Base-by-base conservation (phyloP, 1,139 yeast species). In the Geotrichum fermentans region DNA sequence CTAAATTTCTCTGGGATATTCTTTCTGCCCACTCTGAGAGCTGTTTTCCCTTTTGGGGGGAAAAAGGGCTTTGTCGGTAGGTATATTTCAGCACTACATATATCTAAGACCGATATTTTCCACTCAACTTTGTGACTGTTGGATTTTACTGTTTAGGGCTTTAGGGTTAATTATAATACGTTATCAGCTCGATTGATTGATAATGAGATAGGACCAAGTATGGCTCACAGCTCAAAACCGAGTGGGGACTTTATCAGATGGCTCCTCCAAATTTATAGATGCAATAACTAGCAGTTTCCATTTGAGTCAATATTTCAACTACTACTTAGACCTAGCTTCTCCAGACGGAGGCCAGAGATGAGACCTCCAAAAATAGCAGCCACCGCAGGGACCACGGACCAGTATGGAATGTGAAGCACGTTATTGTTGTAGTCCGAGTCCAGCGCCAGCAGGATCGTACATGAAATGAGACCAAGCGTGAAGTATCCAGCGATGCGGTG, bases 401-500 rank as follows among this genome's bases (percentile, higher is more conserved):
- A 49, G 44, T 53, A 49, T 11, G 52, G 50, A 35, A 62, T 48
- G 45, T 59, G 58, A 16, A 62, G 56, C 4, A 55, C 56, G 33
- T 52, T 59, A 37, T 46, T 46, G 51, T 61, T 62, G 54, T 56
- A 64, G 40, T 55, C 58, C 3, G 67, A 59, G 37, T 58, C 57
- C 14, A 64, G 52, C 2, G 66, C 62, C 38, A 61, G 54, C 18
- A 58, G 41, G 10, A 57, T 53, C 0, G 66, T 62, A n/a, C 52
- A 32, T 5, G 55, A 43, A 10, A 57, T 44, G 40, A 61, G 48
- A 6, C 36, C 45, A 29, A 64, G 41, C 10, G 53, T 54, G 14
- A 54, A 17, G 47, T 64, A 64, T 6, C 68, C 68, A 2, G 54
- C 55, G 10, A 56, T 51, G 17, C 68, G 54, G 49, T 64, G 68